Conservation (phyloP, 768 basidiomycete genomes). For the Russula olivacea region DNA sequence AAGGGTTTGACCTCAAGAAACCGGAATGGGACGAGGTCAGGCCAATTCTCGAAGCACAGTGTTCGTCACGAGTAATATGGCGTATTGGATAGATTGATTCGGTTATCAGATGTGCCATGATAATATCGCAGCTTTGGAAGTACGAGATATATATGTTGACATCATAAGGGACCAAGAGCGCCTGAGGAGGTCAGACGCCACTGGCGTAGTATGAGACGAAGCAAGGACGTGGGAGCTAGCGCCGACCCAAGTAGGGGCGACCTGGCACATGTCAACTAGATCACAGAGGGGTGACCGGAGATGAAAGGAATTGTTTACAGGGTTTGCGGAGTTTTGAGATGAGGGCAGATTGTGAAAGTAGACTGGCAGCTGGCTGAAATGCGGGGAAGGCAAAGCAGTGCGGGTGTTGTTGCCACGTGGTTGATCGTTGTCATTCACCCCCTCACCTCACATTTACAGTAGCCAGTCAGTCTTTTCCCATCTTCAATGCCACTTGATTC, state of each 20-base stretch:
- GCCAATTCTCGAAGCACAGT: constrained; percentile 26
- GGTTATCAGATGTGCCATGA: constrained; percentile 18
- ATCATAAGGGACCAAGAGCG: constrained; percentile 11
- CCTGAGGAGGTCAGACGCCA: constrained; percentile 5
- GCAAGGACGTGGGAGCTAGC: constrained; percentile 20
- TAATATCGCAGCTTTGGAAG: constrained; percentile 17
- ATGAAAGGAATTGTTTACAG: constrained; percentile 2
- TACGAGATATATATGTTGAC: constrained; percentile 9
- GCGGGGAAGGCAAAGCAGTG: constrained; percentile 5
- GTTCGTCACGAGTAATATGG: constrained; percentile 6
- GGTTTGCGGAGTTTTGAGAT: background rate
- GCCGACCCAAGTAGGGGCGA: constrained; percentile 1
- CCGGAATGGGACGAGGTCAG: constrained; percentile 39
- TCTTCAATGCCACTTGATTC: background rate
- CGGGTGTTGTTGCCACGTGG: background rate
- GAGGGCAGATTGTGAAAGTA: background rate
- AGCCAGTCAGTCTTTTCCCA: constrained; percentile 9
- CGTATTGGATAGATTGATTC: background rate
- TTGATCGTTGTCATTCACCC: background rate
- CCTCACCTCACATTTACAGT: too few species aligned
- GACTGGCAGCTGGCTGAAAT: background rate
- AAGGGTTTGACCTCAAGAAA: constrained; percentile 44
- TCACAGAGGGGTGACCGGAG: constrained; percentile 14
- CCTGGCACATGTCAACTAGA: constrained; percentile 11
- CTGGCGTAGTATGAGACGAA: constrained; percentile 9